phyloP scores from a whole-genome alignment of 2,329 filamentous ascomycete genomes.

The Dendrostoma leiphaemia region DNA sequence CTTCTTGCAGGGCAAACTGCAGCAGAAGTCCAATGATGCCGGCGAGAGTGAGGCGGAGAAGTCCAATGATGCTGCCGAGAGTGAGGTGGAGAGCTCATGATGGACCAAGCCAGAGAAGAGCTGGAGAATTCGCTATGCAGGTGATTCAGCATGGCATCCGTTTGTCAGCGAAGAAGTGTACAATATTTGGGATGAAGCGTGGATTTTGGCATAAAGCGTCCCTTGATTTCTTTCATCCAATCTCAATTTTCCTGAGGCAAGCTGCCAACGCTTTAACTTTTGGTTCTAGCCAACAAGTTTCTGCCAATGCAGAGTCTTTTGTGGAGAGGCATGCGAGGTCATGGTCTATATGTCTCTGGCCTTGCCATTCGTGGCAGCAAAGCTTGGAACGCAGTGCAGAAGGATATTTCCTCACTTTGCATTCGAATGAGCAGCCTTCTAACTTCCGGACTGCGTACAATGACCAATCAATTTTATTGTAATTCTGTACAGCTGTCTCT shows the following conservation, averaged over 20 bases:
- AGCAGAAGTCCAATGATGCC: slow-evolving; percentile 14
- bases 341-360: too few relatives aligned
- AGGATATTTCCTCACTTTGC: too few relatives aligned
- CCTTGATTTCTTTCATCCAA: not conserved
- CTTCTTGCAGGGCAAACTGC: slow-evolving; percentile 35
- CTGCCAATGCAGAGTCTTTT: too few relatives aligned
- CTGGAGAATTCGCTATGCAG: not conserved
- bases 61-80: slow-evolving; percentile 1
- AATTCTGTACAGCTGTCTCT: too few relatives aligned
- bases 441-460: too few relatives aligned
- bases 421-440: too few relatives aligned
- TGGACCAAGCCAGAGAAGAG: not conserved
- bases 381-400: too few relatives aligned
- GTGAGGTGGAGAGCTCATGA: not conserved
- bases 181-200: not conserved
- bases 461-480: too few relatives aligned
- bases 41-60: not conserved
- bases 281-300: too few relatives aligned
- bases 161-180: not conserved
- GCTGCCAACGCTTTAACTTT: too few relatives aligned
- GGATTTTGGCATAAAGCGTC: not conserved
- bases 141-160: not conserved
- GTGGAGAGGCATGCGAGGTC: too few relatives aligned
- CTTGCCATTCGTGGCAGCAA: too few relatives aligned
- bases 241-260: not conserved